These are phyloP conservation scores for Mediolabrus comicus DNA, from an alignment of 108 stramenopile genomes.

Conservation along the genomic window DNA sequence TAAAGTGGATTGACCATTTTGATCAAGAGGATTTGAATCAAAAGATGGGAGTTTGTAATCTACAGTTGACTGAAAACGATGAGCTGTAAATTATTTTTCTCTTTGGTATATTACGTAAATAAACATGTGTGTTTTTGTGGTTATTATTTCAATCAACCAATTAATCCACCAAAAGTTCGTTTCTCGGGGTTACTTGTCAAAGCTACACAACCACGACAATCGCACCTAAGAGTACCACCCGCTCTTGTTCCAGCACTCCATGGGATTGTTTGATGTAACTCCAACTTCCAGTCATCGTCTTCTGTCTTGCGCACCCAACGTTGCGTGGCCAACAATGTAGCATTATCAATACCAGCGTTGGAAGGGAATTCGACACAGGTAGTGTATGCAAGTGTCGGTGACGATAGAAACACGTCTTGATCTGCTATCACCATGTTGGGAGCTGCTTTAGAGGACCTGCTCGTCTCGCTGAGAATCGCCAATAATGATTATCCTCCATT, in stretches of 20 bases:
- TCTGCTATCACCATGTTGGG: constrained; percentile 68
- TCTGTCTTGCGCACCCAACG: constrained; percentile 48
- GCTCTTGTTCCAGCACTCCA: constrained; percentile 69
- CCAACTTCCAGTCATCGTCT: constrained; percentile 64
- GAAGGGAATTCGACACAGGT: constrained; percentile 74
- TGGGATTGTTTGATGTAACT: constrained; percentile 79
- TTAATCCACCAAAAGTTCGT: constrained; percentile 67
- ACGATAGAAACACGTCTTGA: constrained; percentile 54
- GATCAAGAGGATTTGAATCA: too few species aligned
- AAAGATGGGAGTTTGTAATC: too few species aligned
- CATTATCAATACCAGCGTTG: constrained; percentile 49
- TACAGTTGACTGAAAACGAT: too few species aligned
- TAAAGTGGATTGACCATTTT: too few species aligned
- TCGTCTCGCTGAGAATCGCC: too few species aligned
- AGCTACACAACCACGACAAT: constrained; percentile 81
- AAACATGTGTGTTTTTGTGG: too few species aligned
- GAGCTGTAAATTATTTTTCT: too few species aligned
- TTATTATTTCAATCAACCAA: constrained; percentile 36
- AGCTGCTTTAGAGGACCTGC: too few species aligned
- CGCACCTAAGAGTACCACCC: constrained; percentile 72
- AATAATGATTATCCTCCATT: too few species aligned
- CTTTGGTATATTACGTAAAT: too few species aligned
- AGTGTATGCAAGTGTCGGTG: constrained; percentile 60
- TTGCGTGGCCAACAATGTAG: constrained; percentile 74
- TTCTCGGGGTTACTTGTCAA: constrained; percentile 54